Evolutionary conservation across 192 early-diverging fungal genomes (phyloP).

Genomic region (Backusella luteola): DNA sequence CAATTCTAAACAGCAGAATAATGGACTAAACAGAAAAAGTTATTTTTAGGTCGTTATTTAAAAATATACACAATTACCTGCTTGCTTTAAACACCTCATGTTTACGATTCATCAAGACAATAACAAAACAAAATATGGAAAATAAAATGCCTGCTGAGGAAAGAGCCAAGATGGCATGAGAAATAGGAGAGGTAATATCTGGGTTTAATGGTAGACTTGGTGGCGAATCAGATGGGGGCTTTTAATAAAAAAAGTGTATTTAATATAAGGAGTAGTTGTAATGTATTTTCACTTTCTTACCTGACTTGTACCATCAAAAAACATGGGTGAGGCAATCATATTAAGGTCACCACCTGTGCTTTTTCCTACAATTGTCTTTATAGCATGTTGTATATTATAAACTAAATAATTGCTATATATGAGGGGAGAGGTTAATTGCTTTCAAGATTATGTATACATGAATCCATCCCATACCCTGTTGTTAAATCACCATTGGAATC

Average conservation of each 20-base stretch:
- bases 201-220: constrained; percentile 42
- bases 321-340: constrained; percentile 39
- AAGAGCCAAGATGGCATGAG: constrained; percentile 36
- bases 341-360: constrained; percentile 38
- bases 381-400: constrained; percentile 40
- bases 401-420: constrained; percentile 43
- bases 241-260: background rate
- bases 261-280: background rate
- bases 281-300: background rate
- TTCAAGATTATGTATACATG: background rate
- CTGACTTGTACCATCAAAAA: constrained; percentile 40
- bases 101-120: constrained; percentile 39
- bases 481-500: constrained; percentile 45
- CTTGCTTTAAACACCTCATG: constrained; percentile 48
- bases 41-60: background rate
- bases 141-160: constrained; percentile 38
- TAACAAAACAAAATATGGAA: constrained; percentile 30
- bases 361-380: constrained; percentile 33
- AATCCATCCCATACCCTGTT: constrained; percentile 29
- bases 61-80: constrained; percentile 32
- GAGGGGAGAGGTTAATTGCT: background rate
- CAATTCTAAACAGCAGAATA: constrained; percentile 53
- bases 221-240: constrained; percentile 44
- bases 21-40: constrained; percentile 31
- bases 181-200: constrained; percentile 35